These are phyloP conservation scores for Dactylonectria estremocensis DNA, from an alignment of 2,329 filamentous ascomycete genomes.

Conservation along the genomic window DNA sequence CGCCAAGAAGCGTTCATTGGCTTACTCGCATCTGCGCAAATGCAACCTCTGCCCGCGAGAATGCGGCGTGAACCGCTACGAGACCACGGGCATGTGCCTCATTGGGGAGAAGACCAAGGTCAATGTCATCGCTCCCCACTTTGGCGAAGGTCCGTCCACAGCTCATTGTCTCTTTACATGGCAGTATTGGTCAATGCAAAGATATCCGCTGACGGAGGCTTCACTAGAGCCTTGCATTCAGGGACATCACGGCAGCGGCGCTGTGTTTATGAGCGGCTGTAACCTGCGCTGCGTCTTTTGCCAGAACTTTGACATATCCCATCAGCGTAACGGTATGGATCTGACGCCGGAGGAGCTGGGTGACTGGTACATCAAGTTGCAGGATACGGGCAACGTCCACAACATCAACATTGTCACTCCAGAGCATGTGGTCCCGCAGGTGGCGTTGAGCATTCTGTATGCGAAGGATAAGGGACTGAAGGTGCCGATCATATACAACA, in stretches of 20 bases:
- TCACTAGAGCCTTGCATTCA: constrained; percentile 83
- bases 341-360: constrained; percentile 84
- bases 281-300: constrained; percentile 84
- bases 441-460: constrained; percentile 82
- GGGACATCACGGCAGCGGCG: constrained; percentile 84
- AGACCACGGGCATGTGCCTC: constrained; percentile 83
- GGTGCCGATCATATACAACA: constrained; percentile 88
- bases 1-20: constrained; percentile 79
- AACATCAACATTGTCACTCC: constrained; percentile 92
- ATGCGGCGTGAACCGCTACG: constrained; percentile 86
- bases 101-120: constrained; percentile 84
- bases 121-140: constrained; percentile 88
- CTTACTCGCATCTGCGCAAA: constrained; percentile 82
- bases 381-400: constrained; percentile 85
- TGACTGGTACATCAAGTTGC: constrained; percentile 87
- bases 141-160: constrained; percentile 75
- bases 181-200: constrained; percentile 1
- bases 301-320: constrained; percentile 88
- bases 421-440: constrained; percentile 89
- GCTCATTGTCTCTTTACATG: constrained; percentile 32
- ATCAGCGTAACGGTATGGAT: constrained; percentile 85
- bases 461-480: constrained; percentile 79
- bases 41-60: constrained; percentile 86
- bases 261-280: constrained; percentile 85
- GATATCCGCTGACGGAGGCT: constrained; percentile 6